Base-by-base conservation (phyloP, 139 green algal species). In the Yamagishiella unicocca region DNA sequence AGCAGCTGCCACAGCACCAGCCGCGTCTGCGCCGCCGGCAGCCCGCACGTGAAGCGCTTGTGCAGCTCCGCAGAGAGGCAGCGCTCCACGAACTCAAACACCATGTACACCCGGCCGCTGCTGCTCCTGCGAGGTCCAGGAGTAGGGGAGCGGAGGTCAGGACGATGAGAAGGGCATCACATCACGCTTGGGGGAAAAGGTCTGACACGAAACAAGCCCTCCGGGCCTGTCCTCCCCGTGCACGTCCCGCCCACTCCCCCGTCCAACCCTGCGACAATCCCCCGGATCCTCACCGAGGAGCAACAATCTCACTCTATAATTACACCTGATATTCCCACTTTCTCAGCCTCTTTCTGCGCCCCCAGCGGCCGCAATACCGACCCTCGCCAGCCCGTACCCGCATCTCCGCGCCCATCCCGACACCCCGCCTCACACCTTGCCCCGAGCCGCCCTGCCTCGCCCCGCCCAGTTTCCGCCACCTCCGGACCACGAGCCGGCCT, bases 1-100 rank as follows among this genome's bases (percentile, higher is more conserved):
- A 92, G 74, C 64, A 92, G 75, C 85, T 92, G 89, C 89, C 89
- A 92, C 22, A 82, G 85, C 66, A 92, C 67, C 61, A 89, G 45
- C 75, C 79, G 40, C 38, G 61, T 75, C 61, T 85, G 58, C n/a
- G 29, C 61, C 79, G 79, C 79, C 21, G 79, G 79, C 58, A 85
- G 58, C 0, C 79, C 79, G 40, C 79, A 85, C 14, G 79, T 85
- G 79, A 64, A 85, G 27, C 79, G 79, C 61, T 85, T 85, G 79
- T 85, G 79, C 58, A 85, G 79, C 79, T 85, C 79, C 29, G 61
- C 4, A n/a, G 29, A 50, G 6, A 85, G 61, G 40, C 79, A 85
- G 0, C 67, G 67, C 21, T 85, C 79, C 27, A 75, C 42, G 17
- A 61, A 85, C 43, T 76, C 79, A 85, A 85, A 85, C 38, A 85